Percentiles rank a stretch among this genome's conserved stretches.
These are phyloP conservation scores for Golubevia sp. DNA, from an alignment of 1,284 basidiomycete species.

Conservation along the genomic window DNA sequence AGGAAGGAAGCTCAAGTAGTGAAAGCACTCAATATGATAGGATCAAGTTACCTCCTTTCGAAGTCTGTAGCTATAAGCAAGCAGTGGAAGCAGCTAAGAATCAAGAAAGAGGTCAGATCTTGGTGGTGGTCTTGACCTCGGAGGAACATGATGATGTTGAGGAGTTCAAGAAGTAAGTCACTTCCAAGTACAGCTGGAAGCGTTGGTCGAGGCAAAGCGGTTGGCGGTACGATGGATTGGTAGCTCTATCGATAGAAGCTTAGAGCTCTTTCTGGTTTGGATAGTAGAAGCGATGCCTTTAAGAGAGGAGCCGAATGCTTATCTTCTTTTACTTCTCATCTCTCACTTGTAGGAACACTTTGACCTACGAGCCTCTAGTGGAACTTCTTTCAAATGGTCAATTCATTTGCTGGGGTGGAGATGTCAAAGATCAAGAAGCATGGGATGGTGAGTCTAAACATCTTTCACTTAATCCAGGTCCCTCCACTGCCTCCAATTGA, in stretches of 20 bases:
- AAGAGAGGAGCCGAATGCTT: too few relatives aligned
- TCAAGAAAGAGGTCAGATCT: conserved; percentile 36
- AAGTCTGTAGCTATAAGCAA: conserved; percentile 35
- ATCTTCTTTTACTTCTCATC: too few relatives aligned
- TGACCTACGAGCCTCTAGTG: conserved; percentile 35
- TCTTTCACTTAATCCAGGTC: too few relatives aligned
- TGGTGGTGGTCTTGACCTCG: conserved; percentile 39
- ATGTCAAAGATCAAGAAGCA: conserved; percentile 40
- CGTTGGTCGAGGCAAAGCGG: too few relatives aligned
- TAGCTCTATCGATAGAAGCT: too few relatives aligned
- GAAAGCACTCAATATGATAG: too few relatives aligned
- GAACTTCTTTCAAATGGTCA: conserved; percentile 26
- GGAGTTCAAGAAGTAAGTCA: conserved; percentile 26
- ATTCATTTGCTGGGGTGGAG: conserved; percentile 49
- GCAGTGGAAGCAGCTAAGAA: conserved; percentile 31
- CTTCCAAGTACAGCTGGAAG: too few relatives aligned
- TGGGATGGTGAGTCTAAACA: conserved; percentile 14
- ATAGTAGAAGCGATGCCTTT: too few relatives aligned
- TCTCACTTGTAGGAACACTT: conserved; percentile 17
- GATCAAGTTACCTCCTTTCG: conserved; percentile 28
- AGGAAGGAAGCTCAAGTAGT: too few relatives aligned
- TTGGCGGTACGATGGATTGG: too few relatives aligned
- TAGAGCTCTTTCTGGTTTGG: too few relatives aligned
- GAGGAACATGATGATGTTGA: conserved; percentile 37
- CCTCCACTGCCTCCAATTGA: too few relatives aligned